These are phyloP conservation scores for Candida sithepensis DNA, from an alignment of 805 yeast species.

Conservation along the genomic window DNA sequence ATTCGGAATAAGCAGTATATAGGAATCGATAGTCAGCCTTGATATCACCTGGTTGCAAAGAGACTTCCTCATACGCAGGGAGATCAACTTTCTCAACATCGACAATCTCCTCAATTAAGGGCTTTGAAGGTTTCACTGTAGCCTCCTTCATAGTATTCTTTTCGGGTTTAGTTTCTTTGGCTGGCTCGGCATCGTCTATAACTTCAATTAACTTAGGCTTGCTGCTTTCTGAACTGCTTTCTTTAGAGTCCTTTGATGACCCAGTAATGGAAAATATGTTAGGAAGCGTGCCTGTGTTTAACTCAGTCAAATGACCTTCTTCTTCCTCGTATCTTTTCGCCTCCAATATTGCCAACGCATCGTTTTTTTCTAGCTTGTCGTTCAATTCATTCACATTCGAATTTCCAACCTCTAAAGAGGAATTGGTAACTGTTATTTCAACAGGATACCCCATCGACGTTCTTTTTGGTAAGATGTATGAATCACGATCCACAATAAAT, in stretches of 20 bases:
- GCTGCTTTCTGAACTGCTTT: background rate
- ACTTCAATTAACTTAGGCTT: background rate
- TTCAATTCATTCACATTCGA: constrained; percentile 29
- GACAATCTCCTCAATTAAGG: background rate
- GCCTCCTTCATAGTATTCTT: too few relatives aligned
- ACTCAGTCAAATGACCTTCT: background rate
- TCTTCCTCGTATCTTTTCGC: constrained; percentile 30
- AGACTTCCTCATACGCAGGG: background rate
- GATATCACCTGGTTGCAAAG: background rate
- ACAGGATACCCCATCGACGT: constrained; percentile 61
- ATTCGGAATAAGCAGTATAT: constrained; percentile 1
- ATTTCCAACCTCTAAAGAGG: constrained; percentile 33
- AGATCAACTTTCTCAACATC: background rate
- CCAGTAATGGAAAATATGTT: constrained; percentile 2
- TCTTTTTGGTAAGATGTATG: constrained; percentile 65
- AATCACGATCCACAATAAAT: constrained; percentile 58
- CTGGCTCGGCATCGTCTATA: background rate
- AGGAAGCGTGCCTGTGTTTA: constrained; percentile 1
- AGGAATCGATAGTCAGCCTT: background rate
- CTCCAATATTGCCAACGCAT: constrained; percentile 41
- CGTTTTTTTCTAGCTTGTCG: constrained; percentile 36
- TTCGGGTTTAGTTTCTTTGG: constrained; percentile 4
- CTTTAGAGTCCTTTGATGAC: too few relatives aligned
- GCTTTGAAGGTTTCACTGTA: constrained; percentile 11
- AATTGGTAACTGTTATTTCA: constrained; percentile 42